Percentiles rank a stretch among this genome's conserved stretches.
phyloP scores from a whole-genome alignment of 495 filamentous ascomycete species.

The Penicillium turbatum region DNA sequence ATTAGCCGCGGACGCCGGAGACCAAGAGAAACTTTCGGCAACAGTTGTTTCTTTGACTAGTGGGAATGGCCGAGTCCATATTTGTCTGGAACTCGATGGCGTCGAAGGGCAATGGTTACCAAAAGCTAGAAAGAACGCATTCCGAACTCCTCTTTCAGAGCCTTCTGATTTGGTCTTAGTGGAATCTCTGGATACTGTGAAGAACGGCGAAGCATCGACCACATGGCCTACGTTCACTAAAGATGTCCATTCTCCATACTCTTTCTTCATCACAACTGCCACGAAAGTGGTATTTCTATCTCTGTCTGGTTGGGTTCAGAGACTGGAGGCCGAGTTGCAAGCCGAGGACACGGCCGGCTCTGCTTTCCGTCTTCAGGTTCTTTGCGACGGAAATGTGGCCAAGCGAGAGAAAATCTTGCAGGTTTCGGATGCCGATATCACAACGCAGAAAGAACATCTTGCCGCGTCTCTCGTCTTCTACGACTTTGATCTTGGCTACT shows the following conservation, averaged over 20 bases:
- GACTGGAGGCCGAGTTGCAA: constrained; percentile 70
- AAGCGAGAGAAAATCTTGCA: constrained; percentile 55
- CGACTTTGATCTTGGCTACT: constrained; percentile 72
- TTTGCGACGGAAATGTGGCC: constrained; percentile 60
- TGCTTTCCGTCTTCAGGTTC: constrained; percentile 66
- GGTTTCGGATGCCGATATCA: constrained; percentile 42
- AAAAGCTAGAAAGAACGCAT: constrained; percentile 45
- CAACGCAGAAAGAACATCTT: constrained; percentile 39
- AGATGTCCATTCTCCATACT: constrained; percentile 69
- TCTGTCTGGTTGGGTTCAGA: constrained; percentile 67
- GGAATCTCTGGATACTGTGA: constrained; percentile 59
- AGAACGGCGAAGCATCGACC: constrained; percentile 46
- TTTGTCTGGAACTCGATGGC: constrained; percentile 76
- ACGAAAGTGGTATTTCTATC: constrained; percentile 68
- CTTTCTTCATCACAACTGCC: constrained; percentile 71
- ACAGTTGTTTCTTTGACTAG: constrained; percentile 72
- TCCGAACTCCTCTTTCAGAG: constrained; percentile 37
- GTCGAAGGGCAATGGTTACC: constrained; percentile 85
- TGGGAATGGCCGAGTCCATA: constrained; percentile 64
- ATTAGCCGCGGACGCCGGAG: constrained; percentile 44
- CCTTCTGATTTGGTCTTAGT: constrained; percentile 45
- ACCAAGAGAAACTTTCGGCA: constrained; percentile 63
- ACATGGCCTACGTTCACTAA: constrained; percentile 69
- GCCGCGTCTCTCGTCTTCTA: constrained; percentile 61
- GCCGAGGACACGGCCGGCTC: constrained; percentile 59